Percentiles rank a stretch among this genome's conserved stretches.
Conservation (phyloP, 306 rosid species). For the Corylus avellana region DNA sequence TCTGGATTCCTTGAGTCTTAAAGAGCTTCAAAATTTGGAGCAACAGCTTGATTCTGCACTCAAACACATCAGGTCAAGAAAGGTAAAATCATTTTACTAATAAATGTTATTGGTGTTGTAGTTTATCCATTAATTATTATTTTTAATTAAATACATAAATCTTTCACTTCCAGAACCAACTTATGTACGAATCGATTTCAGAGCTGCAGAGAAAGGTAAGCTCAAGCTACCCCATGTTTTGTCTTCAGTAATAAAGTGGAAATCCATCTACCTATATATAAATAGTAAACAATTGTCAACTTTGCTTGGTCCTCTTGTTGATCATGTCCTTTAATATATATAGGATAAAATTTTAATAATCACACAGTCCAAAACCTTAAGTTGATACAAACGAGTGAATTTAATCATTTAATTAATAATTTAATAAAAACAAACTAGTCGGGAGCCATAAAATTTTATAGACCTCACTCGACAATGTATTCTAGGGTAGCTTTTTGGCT, state of each 20-base stretch:
- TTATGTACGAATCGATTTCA: constrained; percentile 79
- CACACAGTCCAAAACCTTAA: too few relatives aligned
- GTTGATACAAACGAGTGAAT: too few relatives aligned
- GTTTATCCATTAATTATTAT: neutral
- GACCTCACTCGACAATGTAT: too few relatives aligned
- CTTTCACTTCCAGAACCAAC: constrained; percentile 62
- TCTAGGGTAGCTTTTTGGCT: too few relatives aligned
- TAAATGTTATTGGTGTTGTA: neutral
- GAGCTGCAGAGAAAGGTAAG: constrained; percentile 78
- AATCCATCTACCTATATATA: neutral
- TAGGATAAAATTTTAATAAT: neutral
- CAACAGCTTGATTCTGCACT: constrained; percentile 85
- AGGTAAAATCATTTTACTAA: constrained; percentile 43
- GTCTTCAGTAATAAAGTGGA: neutral
- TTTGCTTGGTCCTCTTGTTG: neutral
- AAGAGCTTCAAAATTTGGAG: constrained; percentile 82
- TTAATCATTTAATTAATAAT: too few relatives aligned
- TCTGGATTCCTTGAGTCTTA: constrained; percentile 53
- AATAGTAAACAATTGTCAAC: neutral
- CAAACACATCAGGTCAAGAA: constrained; percentile 68
- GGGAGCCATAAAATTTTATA: too few relatives aligned
- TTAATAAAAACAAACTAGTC: too few relatives aligned
- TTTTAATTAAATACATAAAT: neutral
- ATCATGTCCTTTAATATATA: neutral
- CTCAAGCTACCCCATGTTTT: neutral